These are phyloP conservation scores for Anthostomella pinea DNA, from an alignment of 2,329 filamentous ascomycete genomes.

Conservation along the genomic window DNA sequence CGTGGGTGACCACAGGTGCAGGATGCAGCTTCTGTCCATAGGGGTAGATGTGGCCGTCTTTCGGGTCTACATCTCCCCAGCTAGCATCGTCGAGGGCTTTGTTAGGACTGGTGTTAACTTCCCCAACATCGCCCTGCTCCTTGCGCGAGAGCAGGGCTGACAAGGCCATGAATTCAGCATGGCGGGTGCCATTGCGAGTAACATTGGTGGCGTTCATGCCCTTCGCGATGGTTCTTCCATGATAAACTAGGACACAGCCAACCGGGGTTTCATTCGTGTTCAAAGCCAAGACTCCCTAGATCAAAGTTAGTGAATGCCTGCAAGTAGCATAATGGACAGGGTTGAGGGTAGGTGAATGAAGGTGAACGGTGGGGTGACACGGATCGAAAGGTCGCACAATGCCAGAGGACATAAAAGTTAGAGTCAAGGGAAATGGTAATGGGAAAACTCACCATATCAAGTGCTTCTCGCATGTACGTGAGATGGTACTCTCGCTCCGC, in stretches of 20 bases:
- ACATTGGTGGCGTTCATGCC: slow-evolving; percentile 98
- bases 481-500: slow-evolving; percentile 45
- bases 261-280: slow-evolving; percentile 89
- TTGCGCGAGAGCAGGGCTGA: slow-evolving; percentile 50
- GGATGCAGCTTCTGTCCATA: slow-evolving; percentile 60
- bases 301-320: slow-evolving; percentile 21
- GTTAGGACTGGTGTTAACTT: slow-evolving; percentile 21
- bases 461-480: slow-evolving; percentile 77
- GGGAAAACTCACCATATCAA: slow-evolving; percentile 78
- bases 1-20: slow-evolving; percentile 57
- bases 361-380: no score
- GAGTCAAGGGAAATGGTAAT: no score
- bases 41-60: slow-evolving; percentile 55
- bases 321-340: neutral
- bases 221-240: slow-evolving; percentile 74
- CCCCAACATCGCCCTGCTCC: slow-evolving; percentile 25
- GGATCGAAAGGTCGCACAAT: neutral
- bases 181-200: slow-evolving; percentile 85
- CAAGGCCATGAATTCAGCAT: slow-evolving; percentile 93
- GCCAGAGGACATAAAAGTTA: slow-evolving; percentile 2
- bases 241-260: slow-evolving; percentile 86
- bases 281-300: slow-evolving; percentile 79
- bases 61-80: slow-evolving; percentile 52
- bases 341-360: no score
- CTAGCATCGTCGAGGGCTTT: slow-evolving; percentile 38